Base-by-base conservation (phyloP, 306 rosid species). In the Corylus avellana region DNA sequence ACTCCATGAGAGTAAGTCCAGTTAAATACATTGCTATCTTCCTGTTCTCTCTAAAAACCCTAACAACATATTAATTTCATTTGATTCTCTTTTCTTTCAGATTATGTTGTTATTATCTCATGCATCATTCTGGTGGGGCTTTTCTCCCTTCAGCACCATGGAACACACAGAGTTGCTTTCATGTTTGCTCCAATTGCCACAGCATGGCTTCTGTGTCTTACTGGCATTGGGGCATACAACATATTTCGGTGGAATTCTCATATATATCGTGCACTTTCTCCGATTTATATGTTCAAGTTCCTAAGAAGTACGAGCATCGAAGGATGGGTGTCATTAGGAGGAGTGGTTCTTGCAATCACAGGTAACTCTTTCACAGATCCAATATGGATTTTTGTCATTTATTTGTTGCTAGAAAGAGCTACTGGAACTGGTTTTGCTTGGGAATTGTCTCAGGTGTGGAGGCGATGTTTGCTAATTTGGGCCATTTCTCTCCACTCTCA, bases 391-490 rank as follows among this genome's bases (percentile, higher is more conserved):
- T 5, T 25, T n/a, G 55, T 48, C 76, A 66, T 83, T 76, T 84
- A 63, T 70, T 82, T 70, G 57, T 49, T 62, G 75, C 80, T 59
- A 73, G 71, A 42, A 39, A 58, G 76, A 75, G 62, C 66, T n/a
- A n/a, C 51, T 78, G 70, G 78, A 82, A 76, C 64, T 55, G 78
- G 71, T 58, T 81, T 70, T 83, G 44, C 67, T 46, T 58, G 77
- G 78, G 75, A 79, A 75, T 68, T 84, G 53, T 86, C 77, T 78
- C 87, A 93, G 98, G 98, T 49, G 95, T 84, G 86, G 98, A 93
- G 87, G 84, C 98, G 29, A 92, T 93, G 98, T 92, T 90, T 81
- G 96, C 93, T 74, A 88, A 90, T 73, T 39, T 92, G 85, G 98
- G 98, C 66, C 98, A 93, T 79, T 93, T 93, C 84, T 90, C 97